phyloP scores from a whole-genome alignment of 2,329 filamentous ascomycete genomes.

The Microsporum ferrugineum region DNA sequence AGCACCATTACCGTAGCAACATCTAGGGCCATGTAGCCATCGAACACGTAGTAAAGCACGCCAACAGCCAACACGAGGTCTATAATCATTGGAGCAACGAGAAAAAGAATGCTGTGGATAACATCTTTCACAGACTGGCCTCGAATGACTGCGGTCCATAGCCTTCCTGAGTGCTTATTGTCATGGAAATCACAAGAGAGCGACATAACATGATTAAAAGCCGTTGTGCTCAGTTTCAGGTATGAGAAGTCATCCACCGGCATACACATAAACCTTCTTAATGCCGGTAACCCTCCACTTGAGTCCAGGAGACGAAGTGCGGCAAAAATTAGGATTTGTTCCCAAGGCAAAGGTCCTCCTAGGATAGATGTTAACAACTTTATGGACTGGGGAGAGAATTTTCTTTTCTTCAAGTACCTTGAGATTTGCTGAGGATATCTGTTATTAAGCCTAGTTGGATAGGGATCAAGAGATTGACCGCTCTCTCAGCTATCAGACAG shows the following conservation, averaged over 20 bases:
- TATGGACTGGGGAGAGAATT: neutral
- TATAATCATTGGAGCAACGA: constrained; percentile 49
- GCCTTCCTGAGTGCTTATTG: constrained; percentile 51
- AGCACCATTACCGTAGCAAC: constrained; percentile 37
- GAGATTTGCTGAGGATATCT: constrained; percentile 49
- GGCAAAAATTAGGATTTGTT: constrained; percentile 43
- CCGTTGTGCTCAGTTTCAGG: constrained; percentile 46
- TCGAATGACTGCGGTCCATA: constrained; percentile 54
- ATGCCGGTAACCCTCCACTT: constrained; percentile 39
- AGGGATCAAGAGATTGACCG: constrained; percentile 66
- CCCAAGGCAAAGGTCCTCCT: constrained; percentile 39
- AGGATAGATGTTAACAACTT: constrained; percentile 7
- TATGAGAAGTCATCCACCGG: constrained; percentile 49
- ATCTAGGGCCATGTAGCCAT: constrained; percentile 47
- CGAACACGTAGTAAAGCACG: constrained; percentile 53
- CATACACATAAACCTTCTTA: constrained; percentile 43
- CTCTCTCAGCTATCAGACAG: constrained; percentile 59
- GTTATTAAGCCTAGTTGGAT: constrained; percentile 70
- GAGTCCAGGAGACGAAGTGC: constrained; percentile 40
- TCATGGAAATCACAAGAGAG: constrained; percentile 61
- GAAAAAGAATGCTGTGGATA: constrained; percentile 49
- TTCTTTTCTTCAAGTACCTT: constrained; percentile 25
- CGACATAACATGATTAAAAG: constrained; percentile 57
- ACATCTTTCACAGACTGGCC: constrained; percentile 50
- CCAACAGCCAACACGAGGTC: constrained; percentile 51